Evolutionary conservation across 768 basidiomycete species (phyloP).

Genomic region (Suillus bovinus): DNA sequence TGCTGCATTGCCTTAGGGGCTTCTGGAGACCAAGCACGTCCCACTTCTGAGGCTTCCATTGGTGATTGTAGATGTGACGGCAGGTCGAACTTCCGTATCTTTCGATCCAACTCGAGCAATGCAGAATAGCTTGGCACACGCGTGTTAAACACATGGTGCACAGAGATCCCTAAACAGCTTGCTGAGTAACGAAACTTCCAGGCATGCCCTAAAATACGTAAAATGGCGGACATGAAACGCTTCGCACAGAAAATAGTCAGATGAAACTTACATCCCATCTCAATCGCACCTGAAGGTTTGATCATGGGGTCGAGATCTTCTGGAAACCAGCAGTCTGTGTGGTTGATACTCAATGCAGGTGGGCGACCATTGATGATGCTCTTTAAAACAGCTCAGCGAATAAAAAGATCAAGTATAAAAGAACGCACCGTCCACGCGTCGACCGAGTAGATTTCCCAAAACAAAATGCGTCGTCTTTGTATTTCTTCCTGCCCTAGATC

Average conservation of each 20-base stretch:
- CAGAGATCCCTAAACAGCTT: slow-evolving; percentile 44
- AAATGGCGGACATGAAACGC: slow-evolving; percentile 17
- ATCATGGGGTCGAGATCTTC: slow-evolving; percentile 40
- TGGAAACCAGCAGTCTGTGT: slow-evolving; percentile 54
- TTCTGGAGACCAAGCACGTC: slow-evolving; percentile 41
- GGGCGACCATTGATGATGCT: slow-evolving; percentile 53
- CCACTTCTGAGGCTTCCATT: slow-evolving; percentile 28
- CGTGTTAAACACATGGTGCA: slow-evolving; percentile 43
- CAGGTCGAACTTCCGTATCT: slow-evolving; percentile 50
- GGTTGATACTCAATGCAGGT: slow-evolving; percentile 44
- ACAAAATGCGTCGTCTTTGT: slow-evolving; percentile 46
- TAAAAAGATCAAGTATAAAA: slow-evolving; percentile 2
- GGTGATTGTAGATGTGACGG: slow-evolving; percentile 47
- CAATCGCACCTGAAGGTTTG: slow-evolving; percentile 35
- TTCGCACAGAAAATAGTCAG: not conserved
- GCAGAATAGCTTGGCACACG: slow-evolving; percentile 41
- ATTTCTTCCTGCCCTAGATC: slow-evolving; percentile 45
- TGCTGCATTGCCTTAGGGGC: slow-evolving; percentile 45
- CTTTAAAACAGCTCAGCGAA: slow-evolving; percentile 24
- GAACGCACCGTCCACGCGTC: slow-evolving; percentile 49
- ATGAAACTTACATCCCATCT: slow-evolving; percentile 43
- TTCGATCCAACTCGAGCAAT: slow-evolving; percentile 50
- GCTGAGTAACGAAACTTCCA: slow-evolving; percentile 50
- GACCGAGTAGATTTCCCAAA: slow-evolving; percentile 55
- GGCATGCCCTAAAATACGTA: slow-evolving; percentile 34